phyloP scores from a whole-genome alignment of 495 filamentous ascomycete species.

The Penicillium pancosmium region DNA sequence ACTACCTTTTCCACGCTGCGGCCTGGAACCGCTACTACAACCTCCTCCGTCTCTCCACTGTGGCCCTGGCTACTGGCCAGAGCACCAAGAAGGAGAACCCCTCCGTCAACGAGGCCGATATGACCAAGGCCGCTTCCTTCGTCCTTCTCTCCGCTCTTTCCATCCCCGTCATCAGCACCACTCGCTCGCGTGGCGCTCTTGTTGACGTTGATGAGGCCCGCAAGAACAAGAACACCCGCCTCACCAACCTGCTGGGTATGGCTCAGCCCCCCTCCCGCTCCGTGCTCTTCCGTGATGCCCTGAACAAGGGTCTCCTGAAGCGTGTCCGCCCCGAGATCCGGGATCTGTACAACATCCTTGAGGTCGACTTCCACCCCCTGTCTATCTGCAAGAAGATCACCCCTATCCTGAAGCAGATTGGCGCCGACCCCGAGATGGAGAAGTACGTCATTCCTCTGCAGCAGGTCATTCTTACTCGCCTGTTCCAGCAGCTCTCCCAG shows the following conservation, averaged over 20 bases:
- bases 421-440: slow-evolving; percentile 92
- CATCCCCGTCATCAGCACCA: slow-evolving; percentile 98
- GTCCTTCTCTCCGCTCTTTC: slow-evolving; percentile 94
- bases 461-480: slow-evolving; percentile 95
- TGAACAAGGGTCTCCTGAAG: slow-evolving; percentile 91
- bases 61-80: slow-evolving; percentile 79
- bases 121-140: slow-evolving; percentile 87
- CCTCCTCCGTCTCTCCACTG: slow-evolving; percentile 88
- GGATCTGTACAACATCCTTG: slow-evolving; percentile 95
- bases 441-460: slow-evolving; percentile 93
- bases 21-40: slow-evolving; percentile 97
- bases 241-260: slow-evolving; percentile 96
- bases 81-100: slow-evolving; percentile 93
- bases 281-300: slow-evolving; percentile 89
- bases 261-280: slow-evolving; percentile 82
- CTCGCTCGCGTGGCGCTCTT: slow-evolving; percentile 90
- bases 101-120: slow-evolving; percentile 81
- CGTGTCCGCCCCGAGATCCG: slow-evolving; percentile 91
- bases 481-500: slow-evolving; percentile 98
- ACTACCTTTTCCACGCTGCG: slow-evolving; percentile 98
- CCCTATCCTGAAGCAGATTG: slow-evolving; percentile 91
- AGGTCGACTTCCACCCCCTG: slow-evolving; percentile 97
- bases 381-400: slow-evolving; percentile 99
- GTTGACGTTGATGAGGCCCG: slow-evolving; percentile 95
- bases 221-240: slow-evolving; percentile 97